Percentiles rank a stretch among this genome's conserved stretches.
phyloP scores from a whole-genome alignment of 345 rosid genomes.

The Brassica napus region DNA sequence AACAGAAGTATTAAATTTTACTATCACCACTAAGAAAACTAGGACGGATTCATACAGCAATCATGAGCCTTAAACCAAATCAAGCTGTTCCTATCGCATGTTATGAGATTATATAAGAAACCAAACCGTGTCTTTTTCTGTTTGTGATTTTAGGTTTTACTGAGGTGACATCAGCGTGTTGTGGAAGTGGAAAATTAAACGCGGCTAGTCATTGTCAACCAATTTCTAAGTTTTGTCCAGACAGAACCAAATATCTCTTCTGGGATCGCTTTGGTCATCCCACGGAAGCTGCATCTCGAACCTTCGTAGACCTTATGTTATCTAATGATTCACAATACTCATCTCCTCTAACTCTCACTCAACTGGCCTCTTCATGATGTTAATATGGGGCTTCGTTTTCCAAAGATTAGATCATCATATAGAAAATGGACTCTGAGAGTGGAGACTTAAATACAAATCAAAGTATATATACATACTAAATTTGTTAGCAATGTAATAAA shows the following conservation, averaged over 20 bases:
- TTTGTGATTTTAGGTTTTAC: constrained; percentile 50
- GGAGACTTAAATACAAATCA: background rate
- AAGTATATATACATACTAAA: background rate
- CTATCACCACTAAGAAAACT: background rate
- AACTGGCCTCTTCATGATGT: constrained; percentile 42
- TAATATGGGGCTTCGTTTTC: background rate
- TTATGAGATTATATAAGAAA: background rate
- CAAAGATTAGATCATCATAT: constrained; percentile 2
- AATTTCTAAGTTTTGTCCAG: constrained; percentile 50
- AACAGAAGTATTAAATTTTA: background rate
- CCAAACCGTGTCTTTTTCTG: background rate
- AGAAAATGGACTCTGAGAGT: background rate
- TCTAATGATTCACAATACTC: constrained; percentile 45
- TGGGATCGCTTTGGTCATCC: constrained; percentile 79
- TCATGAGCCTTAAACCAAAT: background rate
- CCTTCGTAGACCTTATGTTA: constrained; percentile 51
- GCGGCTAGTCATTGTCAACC: constrained; percentile 61
- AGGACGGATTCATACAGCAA: background rate
- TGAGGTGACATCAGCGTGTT: constrained; percentile 71
- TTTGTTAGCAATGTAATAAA: background rate
- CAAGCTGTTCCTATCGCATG: background rate
- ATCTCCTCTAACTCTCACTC: constrained; percentile 52
- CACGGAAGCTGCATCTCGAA: constrained; percentile 53
- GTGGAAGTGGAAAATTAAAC: constrained; percentile 66
- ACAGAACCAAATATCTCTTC: constrained; percentile 65